These are phyloP conservation scores for Neobulgaria alba DNA, from an alignment of 2,329 filamentous ascomycete species.

Conservation along the genomic window DNA sequence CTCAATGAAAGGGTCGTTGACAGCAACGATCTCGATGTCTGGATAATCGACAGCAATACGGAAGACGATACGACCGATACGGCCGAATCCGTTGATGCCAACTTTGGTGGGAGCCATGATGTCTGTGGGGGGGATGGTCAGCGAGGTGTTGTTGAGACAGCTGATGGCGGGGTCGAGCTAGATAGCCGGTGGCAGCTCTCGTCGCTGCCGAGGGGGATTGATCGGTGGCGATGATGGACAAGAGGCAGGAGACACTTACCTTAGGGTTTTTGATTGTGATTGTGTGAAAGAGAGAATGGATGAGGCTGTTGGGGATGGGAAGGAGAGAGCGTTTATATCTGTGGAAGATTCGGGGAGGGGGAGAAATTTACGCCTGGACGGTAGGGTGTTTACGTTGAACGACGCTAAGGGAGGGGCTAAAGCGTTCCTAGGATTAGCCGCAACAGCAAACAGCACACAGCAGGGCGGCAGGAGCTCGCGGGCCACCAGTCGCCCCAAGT, in stretches of 20 bases:
- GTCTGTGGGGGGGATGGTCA: conserved; percentile 19
- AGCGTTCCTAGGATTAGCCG: too few species aligned
- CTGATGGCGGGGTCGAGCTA: too few species aligned
- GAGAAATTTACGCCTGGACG: conserved; percentile 4
- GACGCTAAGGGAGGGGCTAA: background rate
- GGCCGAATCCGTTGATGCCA: conserved; percentile 99
- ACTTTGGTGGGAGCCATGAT: conserved; percentile 59
- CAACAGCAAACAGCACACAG: too few species aligned
- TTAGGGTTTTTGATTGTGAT: background rate
- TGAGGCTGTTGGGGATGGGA: background rate
- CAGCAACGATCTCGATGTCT: conserved; percentile 86
- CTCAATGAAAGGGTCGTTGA: conserved; percentile 99
- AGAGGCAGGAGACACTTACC: background rate
- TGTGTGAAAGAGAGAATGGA: background rate
- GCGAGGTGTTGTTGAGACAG: conserved; percentile 3
- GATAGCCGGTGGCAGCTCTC: too few species aligned
- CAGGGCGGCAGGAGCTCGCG: too few species aligned
- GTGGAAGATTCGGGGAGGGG: conserved; percentile 2
- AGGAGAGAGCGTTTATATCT: too few species aligned
- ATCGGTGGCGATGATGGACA: background rate
- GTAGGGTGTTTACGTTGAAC: background rate
- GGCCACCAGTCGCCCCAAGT: too few species aligned
- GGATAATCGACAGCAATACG: conserved; percentile 89
- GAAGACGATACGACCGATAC: conserved; percentile 98
- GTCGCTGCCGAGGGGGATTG: background rate